Evolutionary conservation across 352 stramenopile genomes (phyloP).

Genomic region (Thalassiosira hispida): DNA sequence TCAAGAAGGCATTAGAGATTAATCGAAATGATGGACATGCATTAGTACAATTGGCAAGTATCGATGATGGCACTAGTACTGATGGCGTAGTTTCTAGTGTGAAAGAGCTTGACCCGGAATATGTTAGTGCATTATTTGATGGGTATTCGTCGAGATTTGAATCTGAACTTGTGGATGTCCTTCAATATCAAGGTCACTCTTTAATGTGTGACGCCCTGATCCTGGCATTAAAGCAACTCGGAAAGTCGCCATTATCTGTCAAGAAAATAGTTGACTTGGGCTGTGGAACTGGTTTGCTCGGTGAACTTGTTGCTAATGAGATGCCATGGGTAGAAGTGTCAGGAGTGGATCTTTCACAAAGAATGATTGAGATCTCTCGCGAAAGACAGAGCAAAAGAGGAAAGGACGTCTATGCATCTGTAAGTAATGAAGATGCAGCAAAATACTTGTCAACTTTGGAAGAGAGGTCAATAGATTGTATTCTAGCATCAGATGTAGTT

Average conservation of each 20-base stretch:
- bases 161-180: slow-evolving; percentile 37
- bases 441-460: slow-evolving; percentile 36
- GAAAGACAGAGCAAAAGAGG: slow-evolving; percentile 30
- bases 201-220: slow-evolving; percentile 19
- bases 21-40: slow-evolving; percentile 40
- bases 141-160: slow-evolving; percentile 41
- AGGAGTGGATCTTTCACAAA: slow-evolving; percentile 40
- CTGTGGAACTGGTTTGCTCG: slow-evolving; percentile 39
- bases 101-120: slow-evolving; percentile 22
- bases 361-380: slow-evolving; percentile 41
- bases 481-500: slow-evolving; percentile 40
- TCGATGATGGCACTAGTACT: slow-evolving; percentile 8
- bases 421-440: slow-evolving; percentile 24
- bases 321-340: slow-evolving; percentile 26
- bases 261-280: slow-evolving; percentile 36
- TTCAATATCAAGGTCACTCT: slow-evolving; percentile 28
- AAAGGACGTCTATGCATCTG: slow-evolving; percentile 26
- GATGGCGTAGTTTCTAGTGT: slow-evolving; percentile 16
- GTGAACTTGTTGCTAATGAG: slow-evolving; percentile 27
- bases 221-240: slow-evolving; percentile 18
- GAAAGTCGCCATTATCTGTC: slow-evolving; percentile 15
- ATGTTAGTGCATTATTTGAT: slow-evolving; percentile 40
- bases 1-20: slow-evolving; percentile 30
- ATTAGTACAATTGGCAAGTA: slow-evolving; percentile 40
- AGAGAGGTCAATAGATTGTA: slow-evolving; percentile 17